Evolutionary conservation across 2,329 filamentous ascomycete genomes (phyloP), one percentile per base, ranked within the genome.

Genomic region (Aspergillus sp.): DNA sequence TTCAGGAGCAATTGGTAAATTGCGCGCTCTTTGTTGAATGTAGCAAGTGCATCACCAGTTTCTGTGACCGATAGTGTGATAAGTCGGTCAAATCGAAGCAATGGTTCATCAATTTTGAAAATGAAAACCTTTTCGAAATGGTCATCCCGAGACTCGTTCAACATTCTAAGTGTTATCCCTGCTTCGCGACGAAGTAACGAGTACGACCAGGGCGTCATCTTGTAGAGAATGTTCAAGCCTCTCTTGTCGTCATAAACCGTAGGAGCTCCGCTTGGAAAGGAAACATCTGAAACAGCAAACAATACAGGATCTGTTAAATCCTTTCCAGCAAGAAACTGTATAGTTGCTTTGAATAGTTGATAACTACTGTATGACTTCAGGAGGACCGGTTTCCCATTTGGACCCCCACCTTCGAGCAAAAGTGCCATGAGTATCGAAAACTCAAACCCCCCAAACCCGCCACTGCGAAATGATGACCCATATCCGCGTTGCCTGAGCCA

Each of bases 391-490:
- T 86, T 84, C 2, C 89, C 89, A 58, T 87, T 88, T 6, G 85
- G 83, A 6, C 87, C 89, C 24, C 90, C 90, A n/a, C 85, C 85
- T 71, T 91, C 87, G 42, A 98, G 80, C 2, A 98, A 78, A 13
- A 96, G 79, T 32, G 93, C 90, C 70, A 93, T 84, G 48, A 95
- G 78, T n/a, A 85, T 78, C 0, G 89, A 83, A 91, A 91, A 98
- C 71, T 99, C 95, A 63, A 96, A 96, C 64, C 91, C 86, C 3
- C 95, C 95, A 71, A 99, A 97, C 0, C 95, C 95, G 44, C 95
- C 93, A 43, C 82, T 78, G 2, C 85, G 81, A n/a, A 92, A 74
- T 20, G 82, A 78, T 44, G 89, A 84, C 15, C 83, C 83, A 63
- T 97, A 90, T 0, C 92, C 92, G 55, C 93, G 85, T 74, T 98